Evolutionary conservation across 345 rosid species (phyloP).

Genomic region (Linum trigynum): DNA sequence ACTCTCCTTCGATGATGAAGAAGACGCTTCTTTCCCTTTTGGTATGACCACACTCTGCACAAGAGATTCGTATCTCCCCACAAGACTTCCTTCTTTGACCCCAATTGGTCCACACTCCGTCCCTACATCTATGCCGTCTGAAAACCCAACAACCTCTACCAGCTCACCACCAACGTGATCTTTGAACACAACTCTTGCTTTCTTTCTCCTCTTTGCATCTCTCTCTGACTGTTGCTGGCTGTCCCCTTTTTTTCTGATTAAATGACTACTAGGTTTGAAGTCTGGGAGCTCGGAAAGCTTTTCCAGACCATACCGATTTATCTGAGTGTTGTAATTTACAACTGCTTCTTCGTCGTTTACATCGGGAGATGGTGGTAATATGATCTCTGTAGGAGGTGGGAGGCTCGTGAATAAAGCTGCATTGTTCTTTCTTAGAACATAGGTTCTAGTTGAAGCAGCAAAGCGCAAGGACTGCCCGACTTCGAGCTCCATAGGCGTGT

Average conservation of each 20-base stretch:
- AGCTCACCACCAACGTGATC: slow-evolving; percentile 91
- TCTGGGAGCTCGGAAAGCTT: slow-evolving; percentile 22
- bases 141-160: slow-evolving; percentile 78
- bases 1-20: slow-evolving; percentile 28
- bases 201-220: slow-evolving; percentile 52
- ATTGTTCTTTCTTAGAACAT: slow-evolving; percentile 63
- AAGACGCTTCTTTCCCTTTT: slow-evolving; percentile 46
- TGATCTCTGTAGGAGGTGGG: slow-evolving; percentile 52
- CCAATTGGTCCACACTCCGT: slow-evolving; percentile 92
- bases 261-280: slow-evolving; percentile 21
- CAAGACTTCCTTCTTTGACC: slow-evolving; percentile 88
- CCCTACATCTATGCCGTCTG: slow-evolving; percentile 90
- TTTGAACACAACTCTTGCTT: slow-evolving; percentile 50
- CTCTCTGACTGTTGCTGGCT: slow-evolving; percentile 22
- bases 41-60: slow-evolving; percentile 68
- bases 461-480: slow-evolving; percentile 79
- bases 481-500: slow-evolving; percentile 55
- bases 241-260: slow-evolving; percentile 17
- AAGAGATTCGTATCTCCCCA: slow-evolving; percentile 85
- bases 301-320: slow-evolving; percentile 65
- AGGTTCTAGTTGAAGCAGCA: slow-evolving; percentile 86
- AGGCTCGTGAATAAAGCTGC: slow-evolving; percentile 73
- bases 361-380: slow-evolving; percentile 67
- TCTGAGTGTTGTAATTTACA: slow-evolving; percentile 68
- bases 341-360: slow-evolving; percentile 79